phyloP scores from a whole-genome alignment of 768 basidiomycete species.

The Favolaschia claudopus region DNA sequence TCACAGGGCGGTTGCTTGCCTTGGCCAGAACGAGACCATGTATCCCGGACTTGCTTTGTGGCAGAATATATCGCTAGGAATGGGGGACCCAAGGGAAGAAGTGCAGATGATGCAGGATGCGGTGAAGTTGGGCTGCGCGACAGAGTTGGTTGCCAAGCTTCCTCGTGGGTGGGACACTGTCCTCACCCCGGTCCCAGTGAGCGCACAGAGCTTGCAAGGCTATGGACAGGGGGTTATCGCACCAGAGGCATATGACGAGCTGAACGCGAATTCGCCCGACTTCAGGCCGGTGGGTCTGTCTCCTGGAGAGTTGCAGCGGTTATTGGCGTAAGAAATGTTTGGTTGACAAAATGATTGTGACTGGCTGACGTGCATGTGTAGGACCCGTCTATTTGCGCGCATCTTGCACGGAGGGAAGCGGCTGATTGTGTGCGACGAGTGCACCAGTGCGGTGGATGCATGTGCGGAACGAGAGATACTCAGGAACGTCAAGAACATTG shows the following conservation, averaged over 20 bases:
- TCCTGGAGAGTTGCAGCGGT: conserved; percentile 57
- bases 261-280: conserved; percentile 37
- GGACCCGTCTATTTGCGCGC: conserved; percentile 48
- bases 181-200: conserved; percentile 40
- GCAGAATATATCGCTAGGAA: conserved; percentile 50
- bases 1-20: conserved; percentile 47
- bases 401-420: conserved; percentile 51
- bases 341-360: neutral
- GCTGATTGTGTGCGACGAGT: conserved; percentile 65
- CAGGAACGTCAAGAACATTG: conserved; percentile 41
- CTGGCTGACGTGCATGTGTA: neutral
- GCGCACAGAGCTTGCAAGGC: conserved; percentile 38
- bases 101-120: conserved; percentile 20
- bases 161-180: conserved; percentile 45
- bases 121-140: conserved; percentile 47
- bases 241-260: conserved; percentile 38
- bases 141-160: conserved; percentile 48
- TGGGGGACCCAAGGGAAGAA: too few species aligned
- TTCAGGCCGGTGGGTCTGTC: conserved; percentile 41
- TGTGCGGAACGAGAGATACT: conserved; percentile 59
- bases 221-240: conserved; percentile 36
- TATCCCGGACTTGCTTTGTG: conserved; percentile 38
- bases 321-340: conserved; percentile 53
- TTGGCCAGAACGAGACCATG: conserved; percentile 49
- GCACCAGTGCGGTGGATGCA: conserved; percentile 64